Base-by-base conservation (phyloP, 1,139 yeast species). In the Saccharomyces hybrid region DNA sequence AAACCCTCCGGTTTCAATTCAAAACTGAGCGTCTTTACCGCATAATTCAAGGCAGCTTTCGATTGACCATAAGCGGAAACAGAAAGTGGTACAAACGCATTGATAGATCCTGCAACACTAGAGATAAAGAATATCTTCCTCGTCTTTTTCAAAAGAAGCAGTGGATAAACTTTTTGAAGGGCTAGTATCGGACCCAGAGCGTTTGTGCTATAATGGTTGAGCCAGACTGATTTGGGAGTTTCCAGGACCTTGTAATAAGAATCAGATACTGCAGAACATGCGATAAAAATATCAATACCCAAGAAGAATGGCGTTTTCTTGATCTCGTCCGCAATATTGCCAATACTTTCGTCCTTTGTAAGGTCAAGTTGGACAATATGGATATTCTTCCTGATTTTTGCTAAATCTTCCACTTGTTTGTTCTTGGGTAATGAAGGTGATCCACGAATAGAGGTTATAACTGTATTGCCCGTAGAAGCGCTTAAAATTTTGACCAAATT, bases 11-110 rank as follows among this genome's bases (percentile, higher is more conserved):
- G 54, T 16, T 57, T 57, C 20, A 63, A 55, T 50, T 71, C 73
- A 25, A 30, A 41, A 27, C 67, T 59, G 47, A 72, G 52, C 13
- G 61, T 61, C 38, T 59, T 63, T 9, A 61, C 59, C 4, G 64
- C 49, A 47, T 61, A 69, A 61, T 71, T 72, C 54, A 72, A 50
- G 0, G 73, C 73, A n/a, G 75, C 74, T 54, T 73, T 73, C 25
- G 75, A 70, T 30, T 61, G 61, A 11, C 75, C 75, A 56, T 73
- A 73, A 5, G 70, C 71, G 30, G 66, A 51, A 16, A 55, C 25
- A 2, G 63, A 42, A 6, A 59, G 9, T 16, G 44, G 44, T 16
- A 38, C 6, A 16, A 16, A 38, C 5, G 7, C 44, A 14, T 11
- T 16, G 9, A 68, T 61, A 1, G 72, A 66, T 1, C 70, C 73